These are phyloP conservation scores for Hypoxylon sp. DNA, from an alignment of 2,329 filamentous ascomycete genomes.

Conservation along the genomic window DNA sequence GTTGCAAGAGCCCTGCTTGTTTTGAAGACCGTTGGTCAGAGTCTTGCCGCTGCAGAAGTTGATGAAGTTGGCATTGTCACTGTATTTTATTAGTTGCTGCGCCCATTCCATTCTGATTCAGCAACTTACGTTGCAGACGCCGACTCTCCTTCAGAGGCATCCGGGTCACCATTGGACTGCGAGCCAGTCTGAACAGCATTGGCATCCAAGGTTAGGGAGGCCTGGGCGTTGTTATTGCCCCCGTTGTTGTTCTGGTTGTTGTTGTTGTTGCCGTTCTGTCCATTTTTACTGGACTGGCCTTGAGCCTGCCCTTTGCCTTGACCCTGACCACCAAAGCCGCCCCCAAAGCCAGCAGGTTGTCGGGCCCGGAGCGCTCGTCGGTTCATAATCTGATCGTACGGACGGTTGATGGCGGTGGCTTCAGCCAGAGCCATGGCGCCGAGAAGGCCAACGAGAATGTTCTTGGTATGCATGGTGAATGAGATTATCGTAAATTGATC, in stretches of 20 bases:
- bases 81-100: slow-evolving; percentile 51
- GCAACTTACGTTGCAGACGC: slow-evolving; percentile 65
- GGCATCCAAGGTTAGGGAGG: slow-evolving; percentile 55
- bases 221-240: slow-evolving; percentile 46
- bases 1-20: slow-evolving; percentile 72
- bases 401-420: slow-evolving; percentile 59
- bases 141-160: slow-evolving; percentile 60
- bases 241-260: slow-evolving; percentile 46
- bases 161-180: slow-evolving; percentile 50
- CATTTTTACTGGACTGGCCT: slow-evolving; percentile 8
- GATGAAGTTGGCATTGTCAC: slow-evolving; percentile 72
- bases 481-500: slow-evolving; percentile 35
- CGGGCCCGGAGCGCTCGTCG: slow-evolving; percentile 50
- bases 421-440: slow-evolving; percentile 62
- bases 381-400: slow-evolving; percentile 51
- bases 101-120: neutral
- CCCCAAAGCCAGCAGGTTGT: slow-evolving; percentile 57
- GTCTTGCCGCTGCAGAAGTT: slow-evolving; percentile 70
- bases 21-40: slow-evolving; percentile 72
- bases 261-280: slow-evolving; percentile 40
- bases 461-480: slow-evolving; percentile 67
- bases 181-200: slow-evolving; percentile 66
- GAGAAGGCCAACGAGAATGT: slow-evolving; percentile 62
- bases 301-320: slow-evolving; percentile 13
- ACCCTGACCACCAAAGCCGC: slow-evolving; percentile 32